These are phyloP conservation scores for Smallanthus sonchifolius DNA, from an alignment of 129 eudicot species.

Conservation along the genomic window DNA sequence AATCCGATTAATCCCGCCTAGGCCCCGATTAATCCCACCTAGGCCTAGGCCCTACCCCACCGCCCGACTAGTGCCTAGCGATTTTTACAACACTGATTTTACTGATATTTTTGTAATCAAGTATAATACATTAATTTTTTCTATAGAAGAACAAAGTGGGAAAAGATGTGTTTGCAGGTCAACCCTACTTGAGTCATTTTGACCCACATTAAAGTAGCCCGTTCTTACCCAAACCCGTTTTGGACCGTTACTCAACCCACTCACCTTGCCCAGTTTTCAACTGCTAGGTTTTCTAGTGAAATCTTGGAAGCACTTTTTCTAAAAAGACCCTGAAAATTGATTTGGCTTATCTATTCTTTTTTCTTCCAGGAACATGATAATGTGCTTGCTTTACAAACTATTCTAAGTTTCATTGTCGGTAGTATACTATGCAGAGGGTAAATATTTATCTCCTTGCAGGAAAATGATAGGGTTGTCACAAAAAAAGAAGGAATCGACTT, in stretches of 20 bases:
- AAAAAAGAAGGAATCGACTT: slow-evolving; percentile 88
- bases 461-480: slow-evolving; percentile 78
- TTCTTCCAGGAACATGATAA: not conserved
- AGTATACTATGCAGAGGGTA: not conserved
- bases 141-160: not conserved
- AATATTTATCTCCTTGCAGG: slow-evolving; percentile 34
- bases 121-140: no score
- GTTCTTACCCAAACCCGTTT: not conserved
- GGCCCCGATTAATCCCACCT: no score
- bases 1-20: no score
- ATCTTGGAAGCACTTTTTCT: not conserved
- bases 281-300: not conserved
- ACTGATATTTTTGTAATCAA: no score
- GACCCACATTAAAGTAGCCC: not conserved
- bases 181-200: not conserved
- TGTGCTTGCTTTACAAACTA: not conserved
- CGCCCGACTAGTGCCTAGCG: no score
- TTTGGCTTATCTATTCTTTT: not conserved
- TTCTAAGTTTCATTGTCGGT: not conserved
- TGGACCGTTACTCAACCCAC: not conserved
- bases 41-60: no score
- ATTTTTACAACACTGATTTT: no score
- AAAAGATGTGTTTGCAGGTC: not conserved
- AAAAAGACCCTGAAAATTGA: not conserved
- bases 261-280: not conserved